phyloP scores from a whole-genome alignment of 106 monocot genomes.

The Phalaenopsis aphrodite region DNA sequence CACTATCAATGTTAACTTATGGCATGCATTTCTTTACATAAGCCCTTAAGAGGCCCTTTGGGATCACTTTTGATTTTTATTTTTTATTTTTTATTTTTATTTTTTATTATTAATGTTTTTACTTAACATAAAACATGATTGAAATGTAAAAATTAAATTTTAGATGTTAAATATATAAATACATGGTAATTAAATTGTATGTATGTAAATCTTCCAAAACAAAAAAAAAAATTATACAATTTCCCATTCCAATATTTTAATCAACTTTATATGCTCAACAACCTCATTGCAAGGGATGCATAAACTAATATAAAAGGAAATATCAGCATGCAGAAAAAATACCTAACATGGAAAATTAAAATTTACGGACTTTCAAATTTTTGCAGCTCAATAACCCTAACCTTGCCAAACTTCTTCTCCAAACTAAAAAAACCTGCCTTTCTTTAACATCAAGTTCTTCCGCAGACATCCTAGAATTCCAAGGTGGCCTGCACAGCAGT shows the following conservation, averaged over 20 bases:
- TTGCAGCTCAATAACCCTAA: constrained; percentile 8
- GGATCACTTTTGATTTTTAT: no score
- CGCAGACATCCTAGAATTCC: constrained; percentile 62
- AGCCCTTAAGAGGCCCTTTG: no score
- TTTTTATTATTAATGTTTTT: no score
- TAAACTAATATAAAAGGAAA: not conserved
- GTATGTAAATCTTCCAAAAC: no score
- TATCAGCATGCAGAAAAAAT: not conserved
- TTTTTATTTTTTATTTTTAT: no score
- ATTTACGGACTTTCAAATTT: not conserved
- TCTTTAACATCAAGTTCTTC: constrained; percentile 78
- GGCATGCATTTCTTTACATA: no score
- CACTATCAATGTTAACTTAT: no score
- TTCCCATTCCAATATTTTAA: not conserved
- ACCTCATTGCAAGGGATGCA: not conserved
- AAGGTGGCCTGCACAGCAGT: constrained; percentile 46
- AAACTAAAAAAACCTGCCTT: constrained; percentile 52
- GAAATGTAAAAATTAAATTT: no score
- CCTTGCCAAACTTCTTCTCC: constrained; percentile 79
- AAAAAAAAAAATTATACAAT: no score
- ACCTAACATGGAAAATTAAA: not conserved
- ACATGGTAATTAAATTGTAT: no score
- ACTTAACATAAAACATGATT: no score
- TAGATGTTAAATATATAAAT: no score
- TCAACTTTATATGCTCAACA: not conserved